Base-by-base conservation (phyloP, 179 eudicot genomes). In the Vitellaria paradoxa region DNA sequence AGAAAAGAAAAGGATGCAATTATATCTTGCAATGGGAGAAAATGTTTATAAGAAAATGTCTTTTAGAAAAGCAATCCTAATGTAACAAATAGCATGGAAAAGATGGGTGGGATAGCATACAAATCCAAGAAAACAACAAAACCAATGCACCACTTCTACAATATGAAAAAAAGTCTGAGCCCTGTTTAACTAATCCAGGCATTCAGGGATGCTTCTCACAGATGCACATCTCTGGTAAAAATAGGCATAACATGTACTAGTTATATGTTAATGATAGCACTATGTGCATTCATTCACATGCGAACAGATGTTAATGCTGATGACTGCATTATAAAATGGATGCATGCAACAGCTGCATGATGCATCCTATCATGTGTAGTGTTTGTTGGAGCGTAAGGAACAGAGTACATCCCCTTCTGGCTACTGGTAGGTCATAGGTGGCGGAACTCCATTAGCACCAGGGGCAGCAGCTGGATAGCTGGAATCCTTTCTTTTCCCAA, bases 341-440 rank as follows among this genome's bases (percentile, higher is more conserved):
- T 90, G 93, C 93, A 82, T 90, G 94, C 91, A 79, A 89, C 89
- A 78, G 91, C 93, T 80, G 91, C 93, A 87, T 86, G 89, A 94
- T 92, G 97, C 96, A 92, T 88, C 98, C 88, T 90, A 90, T 89
- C 92, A 88, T 83, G 84, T 63, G 72, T 76, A 78, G 81, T 72
- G 80, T 76, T 81, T 72, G 84, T 79, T 66, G 80, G 81, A 81
- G 89, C 89, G 83, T 75, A 88, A 80, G 89, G 89, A 87, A 84
- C 90, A 89, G 92, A 86, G 86, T 88, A 91, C 97, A 86, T 88
- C 97, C 96, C 97, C 91, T 88, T 91, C 90, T 82, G 78, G 83
- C 91, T 93, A 90, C 89, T 96, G 91, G 86, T 91, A 93, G 63
- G 79, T 77, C 86, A 83, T 69, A 26, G 90, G 87, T 40, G 87